Evolutionary conservation across 1,139 yeast species (phyloP).

Genomic region (Debaryomyces nepalensis): DNA sequence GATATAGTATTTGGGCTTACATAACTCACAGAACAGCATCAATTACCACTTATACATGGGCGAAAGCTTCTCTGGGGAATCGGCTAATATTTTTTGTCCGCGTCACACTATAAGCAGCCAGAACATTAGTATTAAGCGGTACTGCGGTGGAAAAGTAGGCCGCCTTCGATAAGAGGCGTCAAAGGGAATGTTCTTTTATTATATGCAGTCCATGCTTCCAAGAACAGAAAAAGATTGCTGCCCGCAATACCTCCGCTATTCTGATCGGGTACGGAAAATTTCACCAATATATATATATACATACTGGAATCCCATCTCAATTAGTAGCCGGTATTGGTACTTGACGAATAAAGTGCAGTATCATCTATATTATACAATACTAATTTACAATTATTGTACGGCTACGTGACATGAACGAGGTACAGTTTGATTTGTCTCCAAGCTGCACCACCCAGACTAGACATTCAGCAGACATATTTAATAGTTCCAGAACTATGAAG

Average conservation of each 20-base stretch:
- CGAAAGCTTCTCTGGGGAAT: no score
- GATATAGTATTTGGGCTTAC: no score
- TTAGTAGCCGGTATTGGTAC: no score
- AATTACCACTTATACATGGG: no score
- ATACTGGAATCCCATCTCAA: not conserved
- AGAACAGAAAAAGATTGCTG: slow-evolving; percentile 2
- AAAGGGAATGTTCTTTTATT: slow-evolving; percentile 2
- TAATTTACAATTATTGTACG: no score
- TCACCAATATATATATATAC: not conserved
- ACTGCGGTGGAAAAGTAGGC: not conserved
- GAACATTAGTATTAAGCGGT: no score
- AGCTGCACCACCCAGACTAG: not conserved
- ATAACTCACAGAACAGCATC: no score
- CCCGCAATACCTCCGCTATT: slow-evolving; percentile 5
- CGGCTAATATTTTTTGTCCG: no score
- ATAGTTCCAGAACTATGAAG: not conserved
- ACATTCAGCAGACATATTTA: not conserved
- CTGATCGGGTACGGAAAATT: not conserved
- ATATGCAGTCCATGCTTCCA: slow-evolving; percentile 7
- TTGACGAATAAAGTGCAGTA: not conserved
- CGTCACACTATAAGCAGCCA: no score
- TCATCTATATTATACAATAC: no score
- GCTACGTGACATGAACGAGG: slow-evolving; percentile 1
- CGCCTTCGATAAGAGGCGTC: slow-evolving; percentile 10
- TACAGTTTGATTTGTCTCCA: slow-evolving; percentile 7